phyloP scores from a whole-genome alignment of 2,329 filamentous ascomycete genomes.

The Phialemoniopsis sp. region DNA sequence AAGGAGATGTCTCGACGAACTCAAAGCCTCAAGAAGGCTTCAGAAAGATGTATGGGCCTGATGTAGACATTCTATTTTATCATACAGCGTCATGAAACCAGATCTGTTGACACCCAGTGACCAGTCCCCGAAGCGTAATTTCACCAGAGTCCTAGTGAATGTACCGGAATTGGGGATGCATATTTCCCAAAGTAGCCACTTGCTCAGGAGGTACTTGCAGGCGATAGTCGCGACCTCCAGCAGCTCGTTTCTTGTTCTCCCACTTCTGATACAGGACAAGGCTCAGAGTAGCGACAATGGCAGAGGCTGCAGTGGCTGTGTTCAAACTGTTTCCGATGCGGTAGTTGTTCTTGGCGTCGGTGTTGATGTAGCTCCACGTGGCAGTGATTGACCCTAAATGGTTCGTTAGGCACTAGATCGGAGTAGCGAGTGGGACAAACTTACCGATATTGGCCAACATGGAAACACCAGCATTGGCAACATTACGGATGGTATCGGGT shows the following conservation, averaged over 20 bases:
- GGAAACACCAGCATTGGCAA: slow-evolving; percentile 18
- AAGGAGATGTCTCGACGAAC: too few relatives aligned
- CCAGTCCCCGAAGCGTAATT: too few relatives aligned
- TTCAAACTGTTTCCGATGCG: slow-evolving; percentile 18
- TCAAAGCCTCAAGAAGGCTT: too few relatives aligned
- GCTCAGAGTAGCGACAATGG: slow-evolving; percentile 13
- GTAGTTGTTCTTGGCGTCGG: slow-evolving; percentile 17
- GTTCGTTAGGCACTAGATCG: not conserved
- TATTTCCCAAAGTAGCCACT: slow-evolving; percentile 15
- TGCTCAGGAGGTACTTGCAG: slow-evolving; percentile 10
- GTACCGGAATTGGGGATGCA: slow-evolving; percentile 18
- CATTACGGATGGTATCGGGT: slow-evolving; percentile 19
- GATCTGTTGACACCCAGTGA: too few relatives aligned
- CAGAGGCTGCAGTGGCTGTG: slow-evolving; percentile 16
- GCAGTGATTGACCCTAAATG: slow-evolving; percentile 20
- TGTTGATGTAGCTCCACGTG: slow-evolving; percentile 21
- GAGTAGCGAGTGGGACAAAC: not conserved
- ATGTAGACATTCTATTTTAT: too few relatives aligned
- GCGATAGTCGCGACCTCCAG: slow-evolving; percentile 15
- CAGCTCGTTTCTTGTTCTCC: slow-evolving; percentile 19
- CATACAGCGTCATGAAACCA: too few relatives aligned
- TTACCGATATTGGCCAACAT: slow-evolving; percentile 18
- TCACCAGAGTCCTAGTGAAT: not conserved
- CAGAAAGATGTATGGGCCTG: too few relatives aligned
- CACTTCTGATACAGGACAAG: slow-evolving; percentile 14